These are phyloP conservation scores for Nicotiana obtusifolia DNA, from an alignment of 257 asterid species.

Conservation along the genomic window DNA sequence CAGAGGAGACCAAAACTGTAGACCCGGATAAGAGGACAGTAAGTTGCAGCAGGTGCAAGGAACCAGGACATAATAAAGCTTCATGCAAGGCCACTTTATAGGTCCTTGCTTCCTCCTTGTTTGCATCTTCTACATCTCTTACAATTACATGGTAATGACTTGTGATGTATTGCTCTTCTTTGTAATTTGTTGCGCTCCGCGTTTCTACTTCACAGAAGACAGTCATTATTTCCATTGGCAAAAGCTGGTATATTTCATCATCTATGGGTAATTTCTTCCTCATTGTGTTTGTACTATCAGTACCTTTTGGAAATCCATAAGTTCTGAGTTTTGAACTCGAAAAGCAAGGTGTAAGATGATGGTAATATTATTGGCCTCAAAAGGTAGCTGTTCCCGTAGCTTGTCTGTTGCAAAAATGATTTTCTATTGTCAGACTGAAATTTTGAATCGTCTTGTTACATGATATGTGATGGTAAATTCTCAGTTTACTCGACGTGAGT, in stretches of 20 bases:
- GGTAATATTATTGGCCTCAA: not conserved
- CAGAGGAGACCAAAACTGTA: conserved; percentile 41
- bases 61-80: conserved; percentile 85
- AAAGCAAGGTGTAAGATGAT: not conserved
- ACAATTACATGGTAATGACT: not conserved
- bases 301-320: not conserved
- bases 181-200: not conserved
- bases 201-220: not conserved
- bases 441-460: not conserved
- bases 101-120: not conserved
- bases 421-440: not conserved
- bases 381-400: not conserved
- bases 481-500: not conserved
- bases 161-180: not conserved
- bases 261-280: too few species aligned
- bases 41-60: conserved; percentile 77
- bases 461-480: not conserved
- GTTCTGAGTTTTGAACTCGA: not conserved
- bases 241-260: too few species aligned
- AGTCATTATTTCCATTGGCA: not conserved
- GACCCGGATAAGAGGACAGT: conserved; percentile 78
- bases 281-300: too few species aligned
- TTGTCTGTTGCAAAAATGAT: not conserved
- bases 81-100: conserved; percentile 58
- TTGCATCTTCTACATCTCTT: conserved; percentile 24